These are phyloP conservation scores for Ogataea glucozyma DNA, from an alignment of 805 yeast species.

Conservation along the genomic window DNA sequence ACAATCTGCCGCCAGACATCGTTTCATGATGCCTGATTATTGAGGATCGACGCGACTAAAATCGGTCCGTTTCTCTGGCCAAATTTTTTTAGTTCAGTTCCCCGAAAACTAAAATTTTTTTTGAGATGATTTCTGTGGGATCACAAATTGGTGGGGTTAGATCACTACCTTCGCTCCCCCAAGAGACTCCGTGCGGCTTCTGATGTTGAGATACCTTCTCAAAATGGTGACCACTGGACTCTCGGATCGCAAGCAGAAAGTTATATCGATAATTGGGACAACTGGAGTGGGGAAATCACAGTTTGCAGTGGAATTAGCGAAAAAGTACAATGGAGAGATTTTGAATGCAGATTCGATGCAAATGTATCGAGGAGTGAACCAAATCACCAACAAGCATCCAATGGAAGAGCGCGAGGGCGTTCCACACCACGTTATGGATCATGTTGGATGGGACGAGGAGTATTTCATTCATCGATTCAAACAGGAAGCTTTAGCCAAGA, in stretches of 20 bases:
- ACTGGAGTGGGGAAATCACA: conserved; percentile 97
- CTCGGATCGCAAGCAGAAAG: conserved; percentile 7
- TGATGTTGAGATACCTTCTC: not conserved
- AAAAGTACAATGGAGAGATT: conserved; percentile 77
- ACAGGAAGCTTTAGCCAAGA: conserved; percentile 62
- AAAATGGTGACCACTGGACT: not conserved
- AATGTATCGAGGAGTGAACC: conserved; percentile 70
- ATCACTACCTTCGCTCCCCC: too few species aligned
- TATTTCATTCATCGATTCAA: conserved; percentile 80
- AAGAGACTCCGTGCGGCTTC: too few species aligned
- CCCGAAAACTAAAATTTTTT: too few species aligned
- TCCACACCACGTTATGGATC: conserved; percentile 86
- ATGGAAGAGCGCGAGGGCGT: conserved; percentile 69
- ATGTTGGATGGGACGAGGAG: conserved; percentile 76
- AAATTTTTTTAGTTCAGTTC: too few species aligned
- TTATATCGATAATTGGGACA: conserved; percentile 59
- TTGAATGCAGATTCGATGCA: conserved; percentile 98
- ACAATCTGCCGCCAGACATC: too few species aligned
- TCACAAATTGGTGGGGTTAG: too few species aligned
- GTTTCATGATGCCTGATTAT: too few species aligned
- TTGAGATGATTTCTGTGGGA: too few species aligned
- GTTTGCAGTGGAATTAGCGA: conserved; percentile 77
- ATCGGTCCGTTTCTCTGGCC: too few species aligned
- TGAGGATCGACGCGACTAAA: too few species aligned
- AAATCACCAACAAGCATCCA: conserved; percentile 93